phyloP scores from a whole-genome alignment of 345 rosid species.

The Salix exigua region DNA sequence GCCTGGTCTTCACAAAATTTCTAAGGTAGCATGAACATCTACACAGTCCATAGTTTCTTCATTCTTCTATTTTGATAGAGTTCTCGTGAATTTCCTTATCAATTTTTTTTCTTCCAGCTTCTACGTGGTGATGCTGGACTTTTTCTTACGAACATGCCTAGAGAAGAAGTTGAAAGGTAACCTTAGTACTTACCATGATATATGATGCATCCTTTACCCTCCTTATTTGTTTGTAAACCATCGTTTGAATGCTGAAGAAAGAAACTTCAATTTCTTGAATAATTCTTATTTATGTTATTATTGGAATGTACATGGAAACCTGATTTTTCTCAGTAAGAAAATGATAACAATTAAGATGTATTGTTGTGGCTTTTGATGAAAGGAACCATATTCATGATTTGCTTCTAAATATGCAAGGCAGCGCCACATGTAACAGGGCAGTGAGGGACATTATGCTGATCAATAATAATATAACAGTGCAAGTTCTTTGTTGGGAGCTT shows the following conservation, averaged over 20 bases:
- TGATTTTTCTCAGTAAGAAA: not conserved
- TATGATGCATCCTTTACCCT: not conserved
- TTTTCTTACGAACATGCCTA: slow-evolving; percentile 68
- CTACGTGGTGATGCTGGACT: slow-evolving; percentile 80
- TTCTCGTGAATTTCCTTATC: not conserved
- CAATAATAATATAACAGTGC: not conserved
- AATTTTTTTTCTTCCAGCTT: slow-evolving; percentile 37
- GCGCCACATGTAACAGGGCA: not conserved
- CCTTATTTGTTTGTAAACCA: not conserved
- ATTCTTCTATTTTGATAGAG: not conserved
- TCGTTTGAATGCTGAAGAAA: not conserved
- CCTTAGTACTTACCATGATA: not conserved
- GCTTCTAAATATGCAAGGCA: not conserved
- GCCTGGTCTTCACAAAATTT: slow-evolving; percentile 64
- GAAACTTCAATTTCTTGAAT: not conserved
- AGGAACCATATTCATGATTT: not conserved
- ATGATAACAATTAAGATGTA: not conserved
- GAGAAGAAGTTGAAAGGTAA: slow-evolving; percentile 84
- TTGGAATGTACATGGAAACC: not conserved
- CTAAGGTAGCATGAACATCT: slow-evolving; percentile 51
- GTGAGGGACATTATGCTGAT: not conserved
- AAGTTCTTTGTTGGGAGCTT: not conserved
- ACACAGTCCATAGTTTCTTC: not conserved
- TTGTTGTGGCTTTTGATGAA: not conserved
- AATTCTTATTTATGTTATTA: not conserved